Conservation (phyloP, 768 basidiomycete species). For the Xerocomus brunneocitrinus region DNA sequence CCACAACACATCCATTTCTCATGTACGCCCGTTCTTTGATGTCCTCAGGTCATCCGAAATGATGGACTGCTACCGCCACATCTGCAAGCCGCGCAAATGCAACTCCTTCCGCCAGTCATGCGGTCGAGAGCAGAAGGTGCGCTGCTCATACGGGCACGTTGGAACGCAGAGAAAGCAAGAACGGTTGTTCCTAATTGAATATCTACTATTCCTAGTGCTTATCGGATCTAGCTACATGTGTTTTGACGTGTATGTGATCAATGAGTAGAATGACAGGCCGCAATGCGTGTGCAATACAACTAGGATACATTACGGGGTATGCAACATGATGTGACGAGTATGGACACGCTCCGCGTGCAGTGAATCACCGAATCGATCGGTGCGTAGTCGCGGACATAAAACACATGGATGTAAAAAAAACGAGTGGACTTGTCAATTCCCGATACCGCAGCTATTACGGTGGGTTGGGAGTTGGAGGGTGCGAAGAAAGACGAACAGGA, state of each 20-base stretch:
- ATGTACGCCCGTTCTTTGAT: slow-evolving; percentile 1
- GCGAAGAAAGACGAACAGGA: neutral
- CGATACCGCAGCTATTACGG: neutral
- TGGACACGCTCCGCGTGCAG: slow-evolving; percentile 24
- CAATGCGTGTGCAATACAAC: slow-evolving; percentile 11
- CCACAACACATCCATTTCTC: neutral
- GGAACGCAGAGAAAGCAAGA: slow-evolving; percentile 58
- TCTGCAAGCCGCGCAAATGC: slow-evolving; percentile 59
- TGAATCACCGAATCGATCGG: slow-evolving; percentile 19
- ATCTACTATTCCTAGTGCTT: slow-evolving; percentile 5
- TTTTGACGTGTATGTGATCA: slow-evolving; percentile 6
- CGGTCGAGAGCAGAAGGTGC: slow-evolving; percentile 66
- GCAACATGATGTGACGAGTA: slow-evolving; percentile 6
- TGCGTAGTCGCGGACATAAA: slow-evolving; percentile 14
- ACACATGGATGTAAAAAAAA: slow-evolving; percentile 3
- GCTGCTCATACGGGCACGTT: slow-evolving; percentile 65
- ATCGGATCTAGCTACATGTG: slow-evolving; percentile 13
- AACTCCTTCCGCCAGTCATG: slow-evolving; percentile 51
- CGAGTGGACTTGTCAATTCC: neutral
- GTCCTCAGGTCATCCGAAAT: slow-evolving; percentile 78
- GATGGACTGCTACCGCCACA: slow-evolving; percentile 59
- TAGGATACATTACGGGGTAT: neutral
- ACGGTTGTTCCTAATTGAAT: slow-evolving; percentile 10
- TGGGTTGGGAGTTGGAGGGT: neutral
- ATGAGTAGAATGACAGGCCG: slow-evolving; percentile 10